Percentiles rank a stretch among this genome's conserved stretches.
phyloP scores from a whole-genome alignment of 1,284 basidiomycete species.

The Puccinia coronata region DNA sequence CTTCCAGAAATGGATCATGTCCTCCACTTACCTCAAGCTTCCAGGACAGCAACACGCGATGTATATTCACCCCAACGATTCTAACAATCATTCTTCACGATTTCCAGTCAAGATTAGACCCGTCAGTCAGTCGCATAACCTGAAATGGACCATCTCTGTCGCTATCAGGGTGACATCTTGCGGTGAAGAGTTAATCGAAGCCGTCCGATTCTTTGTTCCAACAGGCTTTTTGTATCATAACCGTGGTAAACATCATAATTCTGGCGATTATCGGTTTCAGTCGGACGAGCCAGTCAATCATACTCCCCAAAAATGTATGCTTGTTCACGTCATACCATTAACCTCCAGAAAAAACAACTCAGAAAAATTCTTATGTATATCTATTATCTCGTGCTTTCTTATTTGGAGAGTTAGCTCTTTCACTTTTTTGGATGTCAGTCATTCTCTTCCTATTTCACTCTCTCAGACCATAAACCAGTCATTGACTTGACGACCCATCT shows the following conservation, averaged over 20 bases:
- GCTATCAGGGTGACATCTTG: too few relatives aligned
- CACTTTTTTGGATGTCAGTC: conserved; percentile 44
- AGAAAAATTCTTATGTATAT: not conserved
- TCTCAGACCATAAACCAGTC: not conserved
- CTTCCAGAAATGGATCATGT: conserved; percentile 23
- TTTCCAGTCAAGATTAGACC: conserved; percentile 44
- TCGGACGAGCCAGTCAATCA: conserved; percentile 13
- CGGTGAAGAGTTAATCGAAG: not conserved
- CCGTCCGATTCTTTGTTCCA: conserved; percentile 3
- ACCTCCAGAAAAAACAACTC: not conserved
- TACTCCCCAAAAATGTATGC: conserved; percentile 42
- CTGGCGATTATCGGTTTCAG: conserved; percentile 27
- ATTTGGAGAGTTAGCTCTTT: conserved; percentile 38
- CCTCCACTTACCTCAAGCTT: not conserved
- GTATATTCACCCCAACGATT: not conserved
- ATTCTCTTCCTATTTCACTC: not conserved
- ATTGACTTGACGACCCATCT: not conserved
- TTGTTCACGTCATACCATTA: not conserved
- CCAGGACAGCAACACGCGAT: not conserved
- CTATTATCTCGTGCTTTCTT: conserved; percentile 2
- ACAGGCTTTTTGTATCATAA: conserved; percentile 34
- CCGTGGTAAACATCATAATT: conserved; percentile 18
- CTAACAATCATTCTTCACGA: not conserved
- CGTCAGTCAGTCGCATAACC: conserved; percentile 28
- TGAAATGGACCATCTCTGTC: not conserved